Evolutionary conservation across 2,329 filamentous ascomycete genomes (phyloP).

Genomic region (Pseudogymnoascus sp.): DNA sequence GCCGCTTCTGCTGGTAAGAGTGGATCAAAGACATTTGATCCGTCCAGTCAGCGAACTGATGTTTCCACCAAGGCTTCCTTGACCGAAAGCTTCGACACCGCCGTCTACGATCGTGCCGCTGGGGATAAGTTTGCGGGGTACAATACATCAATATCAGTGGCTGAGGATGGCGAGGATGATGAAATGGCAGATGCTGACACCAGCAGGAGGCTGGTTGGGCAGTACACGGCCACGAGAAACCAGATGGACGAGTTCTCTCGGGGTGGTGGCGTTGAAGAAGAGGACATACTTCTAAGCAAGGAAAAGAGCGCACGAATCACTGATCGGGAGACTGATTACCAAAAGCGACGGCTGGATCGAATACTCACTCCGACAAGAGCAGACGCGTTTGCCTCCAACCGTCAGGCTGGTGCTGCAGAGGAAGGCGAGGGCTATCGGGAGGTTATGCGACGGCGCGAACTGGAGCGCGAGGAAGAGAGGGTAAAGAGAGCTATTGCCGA

Average conservation of each 20-base stretch:
- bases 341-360: slow-evolving; percentile 88
- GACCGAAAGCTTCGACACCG: slow-evolving; percentile 79
- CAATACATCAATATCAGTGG: slow-evolving; percentile 76
- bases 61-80: slow-evolving; percentile 83
- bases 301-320: slow-evolving; percentile 87
- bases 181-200: slow-evolving; percentile 67
- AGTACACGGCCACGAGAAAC: slow-evolving; percentile 87
- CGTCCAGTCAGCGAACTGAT: slow-evolving; percentile 72
- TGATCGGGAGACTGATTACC: slow-evolving; percentile 93
- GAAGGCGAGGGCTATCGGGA: slow-evolving; percentile 80
- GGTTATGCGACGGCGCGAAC: slow-evolving; percentile 80
- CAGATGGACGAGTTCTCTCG: slow-evolving; percentile 92
- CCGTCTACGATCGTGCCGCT: slow-evolving; percentile 73
- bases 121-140: slow-evolving; percentile 82
- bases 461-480: slow-evolving; percentile 89
- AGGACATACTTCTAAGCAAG: slow-evolving; percentile 74
- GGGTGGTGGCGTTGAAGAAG: slow-evolving; percentile 79
- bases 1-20: slow-evolving; percentile 70
- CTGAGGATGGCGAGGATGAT: slow-evolving; percentile 70
- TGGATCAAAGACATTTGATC: slow-evolving; percentile 71
- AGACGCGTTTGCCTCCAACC: slow-evolving; percentile 74
- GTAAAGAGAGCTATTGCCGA: slow-evolving; percentile 74
- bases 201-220: slow-evolving; percentile 74
- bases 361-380: slow-evolving; percentile 76
- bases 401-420: slow-evolving; percentile 55